Base-by-base conservation (phyloP, 2,329 filamentous ascomycete species). In the Fusarium buxicola region DNA sequence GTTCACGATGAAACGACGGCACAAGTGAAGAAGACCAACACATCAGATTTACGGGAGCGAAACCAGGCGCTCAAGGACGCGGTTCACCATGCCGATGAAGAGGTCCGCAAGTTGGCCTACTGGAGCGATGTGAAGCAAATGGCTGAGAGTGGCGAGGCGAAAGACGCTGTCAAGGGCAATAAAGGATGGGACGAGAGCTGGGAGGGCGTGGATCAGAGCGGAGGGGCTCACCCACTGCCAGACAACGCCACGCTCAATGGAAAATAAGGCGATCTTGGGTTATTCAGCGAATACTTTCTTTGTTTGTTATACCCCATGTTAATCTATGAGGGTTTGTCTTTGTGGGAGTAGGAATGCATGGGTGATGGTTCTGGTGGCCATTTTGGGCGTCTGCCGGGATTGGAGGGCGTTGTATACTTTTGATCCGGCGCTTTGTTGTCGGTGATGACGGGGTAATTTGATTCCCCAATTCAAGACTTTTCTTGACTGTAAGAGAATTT, bases 51-150 rank as follows among this genome's bases (percentile, higher is more conserved):
- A 41, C 68, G 74, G 44, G 72, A 74, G 51, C 82, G 86, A 52
- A 86, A 88, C 47, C 81, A 89, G 39, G 88, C 92, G 64, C 82
- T 98, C n/a, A 83, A 87, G 30, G 88, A 85, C 24, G 92, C 94
- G 2, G 83, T 92, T 11, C 83, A 88, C 60, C 89, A 91, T 43
- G 92, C 92, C 2, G 90, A 94, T 63, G 87, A 89, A 68, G 91
- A 97, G 71, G 89, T 96, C 45, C 88, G 88, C 55, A 89, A 85
- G 58, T 80, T 97, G 7, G 92, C 96, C 46, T 96, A 93, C 73
- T 97, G 94, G 89, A 94, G 90, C 72, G 92, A 96, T 72, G 86
- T 92, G 62, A 91, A 88, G 74, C 84, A 84, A 13, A 88, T 92
- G 77, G 85, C 89, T 1, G 81, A 82, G 62, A 77, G 76, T 10